These are phyloP conservation scores for Alternaria longipes DNA, from an alignment of 2,329 filamentous ascomycete species.

Conservation along the genomic window DNA sequence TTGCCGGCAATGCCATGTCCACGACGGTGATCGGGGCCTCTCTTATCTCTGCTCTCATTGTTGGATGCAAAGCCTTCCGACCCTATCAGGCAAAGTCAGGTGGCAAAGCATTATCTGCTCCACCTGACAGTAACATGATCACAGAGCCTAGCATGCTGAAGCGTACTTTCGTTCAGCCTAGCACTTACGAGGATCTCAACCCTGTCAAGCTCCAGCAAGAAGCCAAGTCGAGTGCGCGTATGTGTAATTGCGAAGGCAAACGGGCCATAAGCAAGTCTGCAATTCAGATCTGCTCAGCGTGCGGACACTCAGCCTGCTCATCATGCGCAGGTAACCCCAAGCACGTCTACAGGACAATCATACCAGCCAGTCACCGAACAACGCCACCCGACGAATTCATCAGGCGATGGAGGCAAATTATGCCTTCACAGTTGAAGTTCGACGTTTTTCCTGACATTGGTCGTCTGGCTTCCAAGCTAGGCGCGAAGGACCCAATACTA, in stretches of 20 bases:
- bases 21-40: conserved; percentile 74
- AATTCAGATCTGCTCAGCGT: conserved; percentile 61
- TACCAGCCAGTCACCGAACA: conserved; percentile 37
- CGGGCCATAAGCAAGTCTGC: conserved; percentile 47
- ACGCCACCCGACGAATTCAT: conserved; percentile 56
- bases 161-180: neutral
- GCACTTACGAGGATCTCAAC: conserved; percentile 12
- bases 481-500: neutral
- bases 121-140: neutral
- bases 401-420: conserved; percentile 45
- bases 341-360: conserved; percentile 53
- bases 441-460: conserved; percentile 26
- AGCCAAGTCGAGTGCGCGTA: conserved; percentile 51
- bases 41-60: conserved; percentile 67
- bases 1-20: conserved; percentile 84
- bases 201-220: conserved; percentile 26
- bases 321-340: conserved; percentile 64
- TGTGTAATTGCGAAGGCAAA: conserved; percentile 68
- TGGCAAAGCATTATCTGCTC: neutral
- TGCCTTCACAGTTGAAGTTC: conserved; percentile 37
- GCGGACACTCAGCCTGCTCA: conserved; percentile 64
- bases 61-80: conserved; percentile 31
- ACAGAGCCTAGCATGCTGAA: neutral
- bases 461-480: neutral
- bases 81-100: neutral